Percentiles rank a stretch among this genome's conserved stretches.
Evolutionary conservation across 306 rosid genomes (phyloP).

Genomic region (Erythrophleum fordii): DNA sequence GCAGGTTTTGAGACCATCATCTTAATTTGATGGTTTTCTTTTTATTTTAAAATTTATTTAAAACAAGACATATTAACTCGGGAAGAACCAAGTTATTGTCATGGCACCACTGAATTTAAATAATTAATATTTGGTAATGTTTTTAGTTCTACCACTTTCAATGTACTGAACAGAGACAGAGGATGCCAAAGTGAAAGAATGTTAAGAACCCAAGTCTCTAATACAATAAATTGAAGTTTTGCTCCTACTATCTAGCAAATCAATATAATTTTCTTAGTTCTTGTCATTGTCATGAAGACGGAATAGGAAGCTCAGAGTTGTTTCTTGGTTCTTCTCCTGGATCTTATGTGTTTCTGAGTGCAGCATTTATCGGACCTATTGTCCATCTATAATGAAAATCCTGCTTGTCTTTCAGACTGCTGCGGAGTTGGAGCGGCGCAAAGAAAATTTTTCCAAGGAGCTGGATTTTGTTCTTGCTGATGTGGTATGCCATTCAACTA

Average conservation of each 20-base stretch:
- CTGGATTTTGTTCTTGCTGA: slow-evolving; percentile 91
- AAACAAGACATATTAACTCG: background rate
- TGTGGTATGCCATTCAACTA: slow-evolving; percentile 67
- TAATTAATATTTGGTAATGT: background rate
- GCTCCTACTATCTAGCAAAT: slow-evolving; percentile 10
- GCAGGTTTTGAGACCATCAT: background rate
- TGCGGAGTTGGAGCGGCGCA: slow-evolving; percentile 84
- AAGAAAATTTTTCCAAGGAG: slow-evolving; percentile 87
- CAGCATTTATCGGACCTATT: slow-evolving; percentile 15
- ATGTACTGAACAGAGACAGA: slow-evolving; percentile 20
- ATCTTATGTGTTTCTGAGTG: background rate
- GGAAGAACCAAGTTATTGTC: background rate
- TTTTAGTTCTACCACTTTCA: background rate
- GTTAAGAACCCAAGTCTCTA: slow-evolving; percentile 11
- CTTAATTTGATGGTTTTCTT: background rate
- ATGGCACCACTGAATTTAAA: background rate
- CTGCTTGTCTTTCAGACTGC: slow-evolving; percentile 65
- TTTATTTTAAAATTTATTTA: background rate
- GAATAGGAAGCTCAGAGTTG: slow-evolving; percentile 14
- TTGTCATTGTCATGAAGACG: background rate
- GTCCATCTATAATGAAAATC: slow-evolving; percentile 28
- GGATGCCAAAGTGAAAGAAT: background rate
- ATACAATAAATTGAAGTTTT: slow-evolving; percentile 8
- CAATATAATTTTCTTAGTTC: slow-evolving; percentile 11
- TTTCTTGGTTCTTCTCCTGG: slow-evolving; percentile 26